Percentiles rank a stretch among this genome's conserved stretches.
phyloP scores from a whole-genome alignment of 2,329 filamentous ascomycete genomes.

The Aspergillus oerlinghausenensis region DNA sequence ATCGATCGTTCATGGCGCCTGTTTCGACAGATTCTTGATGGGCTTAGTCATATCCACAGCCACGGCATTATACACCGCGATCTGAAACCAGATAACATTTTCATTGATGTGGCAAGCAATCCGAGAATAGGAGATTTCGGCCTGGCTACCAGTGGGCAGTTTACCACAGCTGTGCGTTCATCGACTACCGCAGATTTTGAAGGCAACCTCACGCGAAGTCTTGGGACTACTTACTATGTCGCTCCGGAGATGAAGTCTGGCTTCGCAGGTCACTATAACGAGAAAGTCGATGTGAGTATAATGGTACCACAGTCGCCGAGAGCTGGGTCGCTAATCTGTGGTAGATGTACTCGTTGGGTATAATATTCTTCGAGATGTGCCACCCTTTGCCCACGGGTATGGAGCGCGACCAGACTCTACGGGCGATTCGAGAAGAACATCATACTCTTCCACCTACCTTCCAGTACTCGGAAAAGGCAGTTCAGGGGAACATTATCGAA shows the following conservation, averaged over 20 bases:
- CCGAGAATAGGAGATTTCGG: conserved; percentile 97
- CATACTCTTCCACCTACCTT: conserved; percentile 71
- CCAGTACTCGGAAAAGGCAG: conserved; percentile 59
- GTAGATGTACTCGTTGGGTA: conserved; percentile 88
- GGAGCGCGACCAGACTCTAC: conserved; percentile 62
- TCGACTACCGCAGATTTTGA: conserved; percentile 33
- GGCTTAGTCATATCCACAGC: conserved; percentile 81
- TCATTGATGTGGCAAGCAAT: conserved; percentile 84
- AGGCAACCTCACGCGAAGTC: conserved; percentile 48
- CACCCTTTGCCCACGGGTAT: conserved; percentile 57
- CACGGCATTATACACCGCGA: conserved; percentile 93
- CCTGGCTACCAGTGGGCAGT: conserved; percentile 80
- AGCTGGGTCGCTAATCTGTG: not conserved
- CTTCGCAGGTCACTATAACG: conserved; percentile 72
- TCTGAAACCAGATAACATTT: conserved; percentile 95
- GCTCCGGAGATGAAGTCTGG: conserved; percentile 83
- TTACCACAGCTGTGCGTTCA: conserved; percentile 37
- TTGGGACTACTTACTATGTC: conserved; percentile 82
- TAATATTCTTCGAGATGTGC: conserved; percentile 99
- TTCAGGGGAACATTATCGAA: conserved; percentile 72
- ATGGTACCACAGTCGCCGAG: not conserved
- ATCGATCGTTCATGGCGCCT: conserved; percentile 80
- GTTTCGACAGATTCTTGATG: conserved; percentile 86
- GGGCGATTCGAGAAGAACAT: conserved; percentile 62
- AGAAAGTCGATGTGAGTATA: conserved; percentile 76